Conservation (phyloP, 176 grass and related monocot species). For the Chrysopogon serrulatus region DNA sequence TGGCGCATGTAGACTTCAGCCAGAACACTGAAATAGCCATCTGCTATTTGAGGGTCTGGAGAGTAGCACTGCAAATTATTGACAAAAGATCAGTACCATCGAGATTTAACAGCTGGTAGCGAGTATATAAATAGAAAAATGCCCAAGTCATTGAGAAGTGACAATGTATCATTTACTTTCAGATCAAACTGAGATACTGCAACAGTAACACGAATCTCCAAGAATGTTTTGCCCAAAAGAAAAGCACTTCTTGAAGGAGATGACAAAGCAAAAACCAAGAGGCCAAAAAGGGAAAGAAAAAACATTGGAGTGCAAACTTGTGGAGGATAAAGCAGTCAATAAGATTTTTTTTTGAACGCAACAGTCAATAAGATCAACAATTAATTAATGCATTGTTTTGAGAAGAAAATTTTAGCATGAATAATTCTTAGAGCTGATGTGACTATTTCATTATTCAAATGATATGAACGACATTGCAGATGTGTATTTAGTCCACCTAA, state of each 20-base stretch:
- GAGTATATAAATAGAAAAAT: neutral
- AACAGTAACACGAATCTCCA: neutral
- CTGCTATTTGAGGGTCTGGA: constrained; percentile 74
- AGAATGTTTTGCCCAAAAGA: neutral
- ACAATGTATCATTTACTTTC: neutral
- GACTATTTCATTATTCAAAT: constrained; percentile 8
- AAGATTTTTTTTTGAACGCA: too few species aligned
- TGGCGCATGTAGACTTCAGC: constrained; percentile 97
- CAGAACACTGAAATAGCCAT: constrained; percentile 97
- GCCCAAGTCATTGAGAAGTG: neutral
- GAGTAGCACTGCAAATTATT: constrained; percentile 77
- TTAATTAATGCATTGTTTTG: neutral
- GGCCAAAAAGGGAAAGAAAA: neutral
- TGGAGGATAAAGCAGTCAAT: neutral
- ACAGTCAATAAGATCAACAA: neutral
- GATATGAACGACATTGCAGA: neutral
- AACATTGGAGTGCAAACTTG: neutral
- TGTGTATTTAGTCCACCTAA: neutral
- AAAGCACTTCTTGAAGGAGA: neutral
- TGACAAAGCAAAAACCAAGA: neutral
- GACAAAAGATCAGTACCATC: neutral
- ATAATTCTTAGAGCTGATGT: neutral
- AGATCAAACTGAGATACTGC: neutral
- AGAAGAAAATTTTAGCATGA: constrained; percentile 22
- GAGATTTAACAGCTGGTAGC: constrained; percentile 20